A percentile compares a stretch with the other conserved stretches of the same genome.
phyloP scores from a whole-genome alignment of 2,329 filamentous ascomycete species.

The Sporothrix variecibatus region DNA sequence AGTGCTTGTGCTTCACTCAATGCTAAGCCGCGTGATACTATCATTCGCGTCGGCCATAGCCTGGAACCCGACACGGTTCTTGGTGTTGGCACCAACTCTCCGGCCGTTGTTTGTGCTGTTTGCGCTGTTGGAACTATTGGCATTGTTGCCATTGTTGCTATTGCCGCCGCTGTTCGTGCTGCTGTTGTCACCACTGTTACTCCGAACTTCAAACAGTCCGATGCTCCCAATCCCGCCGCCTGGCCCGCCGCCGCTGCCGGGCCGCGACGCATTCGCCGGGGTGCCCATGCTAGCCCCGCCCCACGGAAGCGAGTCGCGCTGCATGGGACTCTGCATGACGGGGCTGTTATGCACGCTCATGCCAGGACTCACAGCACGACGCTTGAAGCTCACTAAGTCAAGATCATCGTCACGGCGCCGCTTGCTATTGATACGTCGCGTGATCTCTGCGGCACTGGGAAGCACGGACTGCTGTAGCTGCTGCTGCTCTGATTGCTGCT shows the following conservation, averaged over 20 bases:
- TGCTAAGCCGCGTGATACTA: constrained; percentile 94
- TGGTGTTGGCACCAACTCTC: constrained; percentile 40
- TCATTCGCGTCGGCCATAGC: constrained; percentile 97
- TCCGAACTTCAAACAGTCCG: constrained; percentile 39
- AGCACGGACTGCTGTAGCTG: constrained; percentile 34
- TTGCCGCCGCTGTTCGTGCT: constrained; percentile 40
- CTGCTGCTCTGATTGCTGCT: constrained; percentile 26
- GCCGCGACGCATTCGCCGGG: constrained; percentile 41
- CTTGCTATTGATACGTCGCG: constrained; percentile 76
- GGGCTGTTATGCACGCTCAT: constrained; percentile 91
- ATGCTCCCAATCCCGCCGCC: constrained; percentile 30
- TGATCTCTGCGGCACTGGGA: constrained; percentile 72
- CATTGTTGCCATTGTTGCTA: constrained; percentile 47
- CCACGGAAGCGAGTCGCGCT: constrained; percentile 71
- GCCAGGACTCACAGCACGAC: constrained; percentile 86
- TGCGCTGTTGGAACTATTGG: constrained; percentile 38
- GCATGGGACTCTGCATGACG: constrained; percentile 78
- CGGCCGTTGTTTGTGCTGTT: constrained; percentile 45
- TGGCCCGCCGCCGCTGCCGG: constrained; percentile 46
- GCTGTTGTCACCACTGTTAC: constrained; percentile 43
- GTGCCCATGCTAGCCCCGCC: constrained; percentile 62
- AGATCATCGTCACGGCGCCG: constrained; percentile 81
- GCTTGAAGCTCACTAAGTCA: constrained; percentile 84
- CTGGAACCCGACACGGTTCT: constrained; percentile 74
- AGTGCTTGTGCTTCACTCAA: constrained; percentile 60